phyloP scores from a whole-genome alignment of 345 rosid genomes.

The Durio zibethinus region DNA sequence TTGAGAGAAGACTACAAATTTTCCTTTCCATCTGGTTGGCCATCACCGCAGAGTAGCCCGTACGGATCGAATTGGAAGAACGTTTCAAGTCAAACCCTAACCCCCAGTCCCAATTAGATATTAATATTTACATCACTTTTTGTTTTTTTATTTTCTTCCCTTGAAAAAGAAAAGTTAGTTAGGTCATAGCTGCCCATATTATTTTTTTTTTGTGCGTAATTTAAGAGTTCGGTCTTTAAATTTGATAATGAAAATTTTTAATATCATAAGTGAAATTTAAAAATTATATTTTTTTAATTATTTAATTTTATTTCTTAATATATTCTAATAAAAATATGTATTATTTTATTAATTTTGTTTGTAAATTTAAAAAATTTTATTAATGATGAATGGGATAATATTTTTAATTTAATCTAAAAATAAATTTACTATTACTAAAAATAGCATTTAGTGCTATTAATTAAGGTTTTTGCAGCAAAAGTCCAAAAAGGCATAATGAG shows the following conservation, averaged over 20 bases:
- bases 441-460: neutral
- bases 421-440: neutral
- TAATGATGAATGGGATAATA: too few species aligned
- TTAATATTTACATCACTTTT: neutral
- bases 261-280: too few species aligned
- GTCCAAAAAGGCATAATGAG: neutral
- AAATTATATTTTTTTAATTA: too few species aligned
- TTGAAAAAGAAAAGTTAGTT: neutral
- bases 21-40: slow-evolving; percentile 6
- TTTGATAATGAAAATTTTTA: too few species aligned
- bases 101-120: neutral
- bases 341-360: too few species aligned
- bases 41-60: neutral
- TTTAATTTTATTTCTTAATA: too few species aligned
- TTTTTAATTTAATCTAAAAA: too few species aligned
- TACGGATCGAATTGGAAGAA: slow-evolving; percentile 1
- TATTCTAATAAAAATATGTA: too few species aligned
- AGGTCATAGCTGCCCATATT: neutral
- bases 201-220: neutral
- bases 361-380: too few species aligned
- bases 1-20: neutral
- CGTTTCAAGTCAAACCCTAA: slow-evolving; percentile 15
- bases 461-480: neutral
- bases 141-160: neutral
- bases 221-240: too few species aligned